Percentiles rank a stretch among this genome's conserved stretches.
Evolutionary conservation across 345 rosid species (phyloP).

Genomic region (Hirschfeldia incana): DNA sequence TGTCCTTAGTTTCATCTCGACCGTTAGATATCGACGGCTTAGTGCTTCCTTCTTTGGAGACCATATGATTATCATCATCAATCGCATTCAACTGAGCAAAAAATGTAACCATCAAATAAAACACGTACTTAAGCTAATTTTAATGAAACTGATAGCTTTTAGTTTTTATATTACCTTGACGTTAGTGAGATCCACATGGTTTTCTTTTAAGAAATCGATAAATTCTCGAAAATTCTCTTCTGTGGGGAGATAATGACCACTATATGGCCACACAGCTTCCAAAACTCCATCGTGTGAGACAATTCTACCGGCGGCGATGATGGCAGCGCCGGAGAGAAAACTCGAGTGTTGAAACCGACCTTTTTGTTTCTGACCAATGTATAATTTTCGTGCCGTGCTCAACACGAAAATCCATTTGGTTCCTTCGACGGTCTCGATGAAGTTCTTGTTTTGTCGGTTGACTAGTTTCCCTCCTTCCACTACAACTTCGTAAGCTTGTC

Average conservation of each 20-base stretch:
- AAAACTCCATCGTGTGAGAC: constrained; percentile 52
- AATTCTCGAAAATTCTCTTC: constrained; percentile 90
- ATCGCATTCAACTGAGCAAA: constrained; percentile 57
- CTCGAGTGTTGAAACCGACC: constrained; percentile 82
- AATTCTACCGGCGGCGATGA: constrained; percentile 70
- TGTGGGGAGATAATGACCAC: constrained; percentile 95
- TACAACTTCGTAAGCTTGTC: constrained; percentile 61
- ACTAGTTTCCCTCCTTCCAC: constrained; percentile 56
- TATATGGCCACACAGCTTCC: constrained; percentile 93
- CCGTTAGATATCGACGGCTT: constrained; percentile 23
- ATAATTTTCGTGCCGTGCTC: constrained; percentile 55
- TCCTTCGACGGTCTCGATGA: constrained; percentile 53
- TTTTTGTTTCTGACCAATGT: constrained; percentile 60
- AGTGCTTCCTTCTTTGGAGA: constrained; percentile 11
- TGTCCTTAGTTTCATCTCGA: constrained; percentile 17
- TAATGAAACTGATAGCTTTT: neutral
- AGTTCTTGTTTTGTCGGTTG: constrained; percentile 40
- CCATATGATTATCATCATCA: constrained; percentile 59
- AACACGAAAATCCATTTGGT: constrained; percentile 76
- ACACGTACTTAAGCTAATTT: neutral
- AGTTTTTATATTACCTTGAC: constrained; percentile 59
- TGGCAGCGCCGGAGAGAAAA: constrained; percentile 78
- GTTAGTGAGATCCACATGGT: constrained; percentile 67
- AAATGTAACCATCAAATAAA: neutral
- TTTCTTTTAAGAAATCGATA: constrained; percentile 61